These are phyloP conservation scores for Tolypocladium cylindrosporum DNA, from an alignment of 2,329 filamentous ascomycete genomes.

Conservation along the genomic window DNA sequence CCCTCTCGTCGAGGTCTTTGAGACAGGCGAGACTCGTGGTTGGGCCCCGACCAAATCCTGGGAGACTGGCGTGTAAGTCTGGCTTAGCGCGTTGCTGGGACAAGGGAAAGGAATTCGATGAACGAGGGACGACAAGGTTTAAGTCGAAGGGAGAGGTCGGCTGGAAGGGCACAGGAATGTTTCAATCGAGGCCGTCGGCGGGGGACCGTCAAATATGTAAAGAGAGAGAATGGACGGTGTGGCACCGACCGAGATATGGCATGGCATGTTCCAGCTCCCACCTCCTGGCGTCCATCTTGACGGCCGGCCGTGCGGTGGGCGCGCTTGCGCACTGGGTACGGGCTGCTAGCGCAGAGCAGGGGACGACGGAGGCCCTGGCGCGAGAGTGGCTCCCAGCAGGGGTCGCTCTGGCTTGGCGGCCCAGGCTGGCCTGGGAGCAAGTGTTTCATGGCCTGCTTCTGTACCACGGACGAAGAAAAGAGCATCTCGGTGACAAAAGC, in stretches of 20 bases:
- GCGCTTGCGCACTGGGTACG: slow-evolving; percentile 5
- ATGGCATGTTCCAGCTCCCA: slow-evolving; percentile 4
- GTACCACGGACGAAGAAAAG: no score
- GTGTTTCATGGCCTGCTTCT: not conserved
- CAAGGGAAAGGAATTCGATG: slow-evolving; percentile 9
- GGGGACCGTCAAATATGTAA: not conserved
- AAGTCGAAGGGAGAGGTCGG: slow-evolving; percentile 4
- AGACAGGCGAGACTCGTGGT: not conserved
- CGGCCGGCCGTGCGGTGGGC: not conserved
- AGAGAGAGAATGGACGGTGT: slow-evolving; percentile 2
- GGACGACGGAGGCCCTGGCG: not conserved
- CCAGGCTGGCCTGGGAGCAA: not conserved
- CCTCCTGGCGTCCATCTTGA: not conserved
- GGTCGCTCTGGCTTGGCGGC: not conserved
- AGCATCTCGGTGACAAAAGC: no score
- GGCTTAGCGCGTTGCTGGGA: not conserved
- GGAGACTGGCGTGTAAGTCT: slow-evolving; percentile 2
- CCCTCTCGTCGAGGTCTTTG: not conserved
- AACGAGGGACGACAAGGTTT: slow-evolving; percentile 2
- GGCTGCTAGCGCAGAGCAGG: not conserved
- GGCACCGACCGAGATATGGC: not conserved
- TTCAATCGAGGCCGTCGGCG: not conserved
- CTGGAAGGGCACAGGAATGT: slow-evolving; percentile 7
- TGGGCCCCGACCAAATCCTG: not conserved
- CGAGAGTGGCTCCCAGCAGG: not conserved